Evolutionary conservation across 495 filamentous ascomycete species (phyloP).

Genomic region (Lasiosphaeris hirsuta): DNA sequence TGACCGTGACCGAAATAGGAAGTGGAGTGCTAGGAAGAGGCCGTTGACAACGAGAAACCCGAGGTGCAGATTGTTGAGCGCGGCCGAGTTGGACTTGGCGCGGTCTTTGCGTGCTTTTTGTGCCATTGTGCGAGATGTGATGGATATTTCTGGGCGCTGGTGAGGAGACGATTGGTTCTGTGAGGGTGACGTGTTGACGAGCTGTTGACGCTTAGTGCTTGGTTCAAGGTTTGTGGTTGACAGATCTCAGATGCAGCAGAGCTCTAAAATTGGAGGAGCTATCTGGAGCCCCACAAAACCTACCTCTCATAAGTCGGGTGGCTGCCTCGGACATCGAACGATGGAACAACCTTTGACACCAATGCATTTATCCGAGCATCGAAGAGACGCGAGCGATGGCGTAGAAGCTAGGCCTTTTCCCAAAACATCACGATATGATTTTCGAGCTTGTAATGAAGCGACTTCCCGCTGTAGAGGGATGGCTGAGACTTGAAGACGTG

Average conservation of each 20-base stretch:
- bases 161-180: neutral
- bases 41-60: slow-evolving; percentile 66
- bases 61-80: slow-evolving; percentile 75
- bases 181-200: slow-evolving; percentile 4
- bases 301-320: too few relatives aligned
- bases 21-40: slow-evolving; percentile 68
- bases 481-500: neutral
- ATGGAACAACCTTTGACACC: neutral
- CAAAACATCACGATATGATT: too few relatives aligned
- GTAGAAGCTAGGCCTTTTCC: too few relatives aligned
- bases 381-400: neutral
- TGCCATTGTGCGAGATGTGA: slow-evolving; percentile 41
- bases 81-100: slow-evolving; percentile 70
- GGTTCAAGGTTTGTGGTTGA: neutral
- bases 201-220: neutral
- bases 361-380: neutral
- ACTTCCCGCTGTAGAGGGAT: too few relatives aligned
- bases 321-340: too few relatives aligned
- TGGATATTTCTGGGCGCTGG: neutral
- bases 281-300: too few relatives aligned
- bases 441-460: too few relatives aligned
- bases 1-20: slow-evolving; percentile 64
- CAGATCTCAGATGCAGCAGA: too few relatives aligned
- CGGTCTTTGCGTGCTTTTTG: slow-evolving; percentile 94
- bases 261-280: neutral